Evolutionary conservation across 2,329 filamentous ascomycete genomes (phyloP).

Genomic region (Onygena corvina): DNA sequence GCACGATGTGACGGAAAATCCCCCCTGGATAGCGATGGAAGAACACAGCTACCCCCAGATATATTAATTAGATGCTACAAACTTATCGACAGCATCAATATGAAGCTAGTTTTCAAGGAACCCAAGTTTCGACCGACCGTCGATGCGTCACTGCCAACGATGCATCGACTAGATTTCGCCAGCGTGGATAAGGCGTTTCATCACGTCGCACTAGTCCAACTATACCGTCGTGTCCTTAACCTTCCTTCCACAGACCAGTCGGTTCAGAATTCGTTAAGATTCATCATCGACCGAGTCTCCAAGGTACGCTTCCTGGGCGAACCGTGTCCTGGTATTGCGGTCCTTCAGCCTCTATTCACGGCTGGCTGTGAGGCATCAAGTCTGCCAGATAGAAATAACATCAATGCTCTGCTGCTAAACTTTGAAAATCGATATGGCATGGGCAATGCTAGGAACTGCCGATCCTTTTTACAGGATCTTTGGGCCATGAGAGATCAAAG

Average conservation of each 20-base stretch:
- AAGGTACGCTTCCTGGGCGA: constrained; percentile 14
- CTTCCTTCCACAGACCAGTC: constrained; percentile 15
- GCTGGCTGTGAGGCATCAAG: constrained; percentile 48
- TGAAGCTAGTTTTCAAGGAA: constrained; percentile 11
- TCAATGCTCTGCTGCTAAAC: constrained; percentile 41
- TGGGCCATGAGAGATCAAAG: constrained; percentile 32
- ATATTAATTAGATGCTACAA: constrained; percentile 12
- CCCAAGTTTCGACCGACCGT: constrained; percentile 13
- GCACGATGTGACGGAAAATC: not conserved
- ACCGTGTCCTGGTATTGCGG: constrained; percentile 47
- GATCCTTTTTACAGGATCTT: constrained; percentile 50
- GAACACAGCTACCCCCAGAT: constrained; percentile 5
- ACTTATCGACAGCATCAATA: constrained; percentile 12
- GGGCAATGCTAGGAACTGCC: constrained; percentile 52
- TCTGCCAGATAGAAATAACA: constrained; percentile 41
- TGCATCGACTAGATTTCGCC: constrained; percentile 14
- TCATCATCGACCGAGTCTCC: constrained; percentile 14
- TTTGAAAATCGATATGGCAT: constrained; percentile 50
- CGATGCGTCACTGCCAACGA: constrained; percentile 11
- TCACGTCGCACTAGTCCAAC: constrained; percentile 16
- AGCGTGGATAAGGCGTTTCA: constrained; percentile 15
- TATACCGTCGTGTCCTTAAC: constrained; percentile 13
- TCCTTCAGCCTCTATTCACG: constrained; percentile 55
- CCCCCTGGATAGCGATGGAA: not conserved
- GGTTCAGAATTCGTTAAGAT: constrained; percentile 14